These are phyloP conservation scores for Isoetes engelmannii DNA, from an alignment of 83 land plant genomes.

Conservation along the genomic window DNA sequence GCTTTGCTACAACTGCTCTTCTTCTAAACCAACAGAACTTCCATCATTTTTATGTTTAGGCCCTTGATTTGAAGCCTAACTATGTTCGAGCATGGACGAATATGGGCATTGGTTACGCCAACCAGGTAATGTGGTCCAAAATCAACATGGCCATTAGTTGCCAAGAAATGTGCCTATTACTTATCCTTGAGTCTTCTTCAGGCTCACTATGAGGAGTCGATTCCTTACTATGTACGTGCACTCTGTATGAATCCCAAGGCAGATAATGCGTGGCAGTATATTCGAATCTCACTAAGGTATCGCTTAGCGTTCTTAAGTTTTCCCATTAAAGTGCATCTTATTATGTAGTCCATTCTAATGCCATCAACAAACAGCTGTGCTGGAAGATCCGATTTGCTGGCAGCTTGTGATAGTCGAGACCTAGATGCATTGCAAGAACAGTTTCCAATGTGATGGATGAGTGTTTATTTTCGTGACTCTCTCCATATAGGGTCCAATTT, in stretches of 20 bases:
- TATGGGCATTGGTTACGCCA: slow-evolving; percentile 98
- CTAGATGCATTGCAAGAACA: slow-evolving; percentile 66
- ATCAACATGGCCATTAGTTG: background rate
- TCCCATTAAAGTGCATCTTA: background rate
- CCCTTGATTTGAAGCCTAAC: slow-evolving; percentile 93
- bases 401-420: slow-evolving; percentile 65
- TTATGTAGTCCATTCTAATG: background rate
- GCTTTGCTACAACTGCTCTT: background rate
- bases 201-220: slow-evolving; percentile 88
- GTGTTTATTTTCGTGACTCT: too few species aligned
- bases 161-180: background rate
- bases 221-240: slow-evolving; percentile 87
- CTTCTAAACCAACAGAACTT: background rate
- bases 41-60: slow-evolving; percentile 33
- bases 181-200: slow-evolving; percentile 19
- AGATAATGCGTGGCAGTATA: slow-evolving; percentile 98
- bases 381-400: slow-evolving; percentile 53
- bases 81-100: slow-evolving; percentile 99
- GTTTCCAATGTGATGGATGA: slow-evolving; percentile 47
- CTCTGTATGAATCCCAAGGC: slow-evolving; percentile 96
- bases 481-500: too few species aligned
- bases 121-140: slow-evolving; percentile 49
- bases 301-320: background rate
- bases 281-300: slow-evolving; percentile 90
- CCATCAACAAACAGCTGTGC: slow-evolving; percentile 35